These are phyloP conservation scores for Neobulgaria alba DNA, from an alignment of 2,329 filamentous ascomycete species.

Conservation along the genomic window DNA sequence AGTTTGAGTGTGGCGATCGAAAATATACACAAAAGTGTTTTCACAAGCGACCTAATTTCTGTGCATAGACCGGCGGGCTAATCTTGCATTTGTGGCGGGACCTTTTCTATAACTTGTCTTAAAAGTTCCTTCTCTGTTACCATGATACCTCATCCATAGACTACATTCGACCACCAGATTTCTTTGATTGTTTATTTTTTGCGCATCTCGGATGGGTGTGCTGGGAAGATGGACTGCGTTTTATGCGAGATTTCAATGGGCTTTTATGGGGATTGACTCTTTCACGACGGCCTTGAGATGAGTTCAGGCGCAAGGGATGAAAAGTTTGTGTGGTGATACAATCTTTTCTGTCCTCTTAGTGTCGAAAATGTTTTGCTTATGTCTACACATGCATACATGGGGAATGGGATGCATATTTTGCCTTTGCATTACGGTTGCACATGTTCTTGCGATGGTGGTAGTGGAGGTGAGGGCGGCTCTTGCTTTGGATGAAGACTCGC, in stretches of 20 bases:
- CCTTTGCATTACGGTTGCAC: background rate
- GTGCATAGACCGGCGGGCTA: conserved; percentile 36
- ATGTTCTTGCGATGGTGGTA: background rate
- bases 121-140: conserved; percentile 36
- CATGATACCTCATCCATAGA: conserved; percentile 37
- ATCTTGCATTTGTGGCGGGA: conserved; percentile 37
- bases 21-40: conserved; percentile 31
- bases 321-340: conserved; percentile 30
- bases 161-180: conserved; percentile 28
- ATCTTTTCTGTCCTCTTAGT: no score
- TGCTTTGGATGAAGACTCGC: background rate
- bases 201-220: conserved; percentile 25
- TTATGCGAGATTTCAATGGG: conserved; percentile 24
- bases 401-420: conserved; percentile 2
- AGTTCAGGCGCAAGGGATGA: conserved; percentile 18
- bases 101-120: conserved; percentile 33
- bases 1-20: conserved; percentile 29
- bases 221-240: conserved; percentile 27
- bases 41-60: conserved; percentile 33
- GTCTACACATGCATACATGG: conserved; percentile 7
- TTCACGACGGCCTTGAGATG: conserved; percentile 12
- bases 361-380: conserved; percentile 2
- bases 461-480: background rate
- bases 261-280: conserved; percentile 23
- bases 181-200: conserved; percentile 24